These are phyloP conservation scores for Moniliophthora roreri DNA, from an alignment of 1,284 basidiomycete genomes.

Conservation along the genomic window DNA sequence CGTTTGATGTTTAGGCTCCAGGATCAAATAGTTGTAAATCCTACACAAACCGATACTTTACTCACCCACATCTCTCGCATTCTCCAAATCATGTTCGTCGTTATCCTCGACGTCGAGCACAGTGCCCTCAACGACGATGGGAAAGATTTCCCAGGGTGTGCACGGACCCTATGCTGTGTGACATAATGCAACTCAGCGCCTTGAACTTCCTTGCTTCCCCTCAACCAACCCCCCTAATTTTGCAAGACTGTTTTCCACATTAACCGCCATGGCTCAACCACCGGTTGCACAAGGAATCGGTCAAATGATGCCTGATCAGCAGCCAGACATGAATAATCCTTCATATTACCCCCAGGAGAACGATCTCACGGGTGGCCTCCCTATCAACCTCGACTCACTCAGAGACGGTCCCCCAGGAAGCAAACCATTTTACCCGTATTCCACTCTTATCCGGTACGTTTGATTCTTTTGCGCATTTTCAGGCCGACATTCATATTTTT, in stretches of 20 bases:
- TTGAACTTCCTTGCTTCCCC: background rate
- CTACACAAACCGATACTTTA: constrained; percentile 15
- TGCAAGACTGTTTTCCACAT: background rate
- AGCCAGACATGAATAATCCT: constrained; percentile 50
- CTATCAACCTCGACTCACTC: constrained; percentile 80
- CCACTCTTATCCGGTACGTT: constrained; percentile 78
- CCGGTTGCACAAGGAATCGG: constrained; percentile 40
- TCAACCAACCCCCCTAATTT: background rate
- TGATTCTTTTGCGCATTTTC: constrained; percentile 2
- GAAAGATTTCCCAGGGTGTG: constrained; percentile 34
- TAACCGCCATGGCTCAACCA: constrained; percentile 34
- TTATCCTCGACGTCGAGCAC: constrained; percentile 14
- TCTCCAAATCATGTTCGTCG: constrained; percentile 17
- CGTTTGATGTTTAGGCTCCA: constrained; percentile 49
- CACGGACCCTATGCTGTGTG: constrained; percentile 31
- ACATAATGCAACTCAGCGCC: constrained; percentile 8
- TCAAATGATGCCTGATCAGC: constrained; percentile 44
- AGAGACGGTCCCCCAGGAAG: constrained; percentile 80
- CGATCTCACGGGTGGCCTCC: constrained; percentile 77
- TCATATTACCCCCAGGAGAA: constrained; percentile 72
- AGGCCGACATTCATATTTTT: constrained; percentile 10
- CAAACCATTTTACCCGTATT: constrained; percentile 86
- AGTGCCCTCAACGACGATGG: constrained; percentile 15
- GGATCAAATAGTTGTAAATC: constrained; percentile 44
- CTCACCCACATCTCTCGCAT: constrained; percentile 20